phyloP scores from a whole-genome alignment of 2,329 filamentous ascomycete species.

The Acrocalymma vagum region DNA sequence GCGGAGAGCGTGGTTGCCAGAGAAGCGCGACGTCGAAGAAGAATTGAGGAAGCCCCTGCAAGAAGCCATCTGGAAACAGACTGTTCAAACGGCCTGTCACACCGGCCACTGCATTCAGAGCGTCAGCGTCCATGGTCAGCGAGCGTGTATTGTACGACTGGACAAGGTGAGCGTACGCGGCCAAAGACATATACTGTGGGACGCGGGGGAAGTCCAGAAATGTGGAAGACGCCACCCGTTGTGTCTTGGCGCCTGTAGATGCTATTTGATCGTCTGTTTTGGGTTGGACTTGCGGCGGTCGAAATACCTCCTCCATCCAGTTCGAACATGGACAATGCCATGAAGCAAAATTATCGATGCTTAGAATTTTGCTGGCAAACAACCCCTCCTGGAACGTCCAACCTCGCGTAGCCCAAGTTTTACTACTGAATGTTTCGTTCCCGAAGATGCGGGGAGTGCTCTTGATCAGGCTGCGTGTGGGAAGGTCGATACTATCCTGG shows the following conservation, averaged over 20 bases:
- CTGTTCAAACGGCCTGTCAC: slow-evolving; percentile 9
- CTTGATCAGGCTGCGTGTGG: slow-evolving; percentile 11
- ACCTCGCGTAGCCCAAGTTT: slow-evolving; percentile 12
- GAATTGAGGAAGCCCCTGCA: slow-evolving; percentile 20
- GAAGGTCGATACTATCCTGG: slow-evolving; percentile 9
- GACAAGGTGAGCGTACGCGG: slow-evolving; percentile 8
- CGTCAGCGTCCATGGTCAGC: slow-evolving; percentile 16
- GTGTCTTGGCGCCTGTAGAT: neutral
- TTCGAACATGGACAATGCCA: slow-evolving; percentile 14
- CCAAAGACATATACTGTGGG: slow-evolving; percentile 7
- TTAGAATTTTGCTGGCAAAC: slow-evolving; percentile 14
- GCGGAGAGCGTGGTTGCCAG: slow-evolving; percentile 15
- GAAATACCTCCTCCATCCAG: slow-evolving; percentile 11
- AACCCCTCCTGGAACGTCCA: slow-evolving; percentile 13
- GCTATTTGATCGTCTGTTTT: slow-evolving; percentile 1
- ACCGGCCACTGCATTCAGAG: slow-evolving; percentile 15
- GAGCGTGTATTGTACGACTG: slow-evolving; percentile 16
- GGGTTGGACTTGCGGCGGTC: slow-evolving; percentile 1
- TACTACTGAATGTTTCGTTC: slow-evolving; percentile 9
- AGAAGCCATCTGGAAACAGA: slow-evolving; percentile 18
- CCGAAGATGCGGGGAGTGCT: slow-evolving; percentile 10
- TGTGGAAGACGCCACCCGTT: slow-evolving; percentile 1
- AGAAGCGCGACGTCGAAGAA: slow-evolving; percentile 22
- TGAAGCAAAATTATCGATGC: slow-evolving; percentile 11
- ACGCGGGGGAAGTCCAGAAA: slow-evolving; percentile 8